Evolutionary conservation across 345 rosid species (phyloP), one percentile per base, ranked within the genome.

Genomic region (Eucalyptus sp.): DNA sequence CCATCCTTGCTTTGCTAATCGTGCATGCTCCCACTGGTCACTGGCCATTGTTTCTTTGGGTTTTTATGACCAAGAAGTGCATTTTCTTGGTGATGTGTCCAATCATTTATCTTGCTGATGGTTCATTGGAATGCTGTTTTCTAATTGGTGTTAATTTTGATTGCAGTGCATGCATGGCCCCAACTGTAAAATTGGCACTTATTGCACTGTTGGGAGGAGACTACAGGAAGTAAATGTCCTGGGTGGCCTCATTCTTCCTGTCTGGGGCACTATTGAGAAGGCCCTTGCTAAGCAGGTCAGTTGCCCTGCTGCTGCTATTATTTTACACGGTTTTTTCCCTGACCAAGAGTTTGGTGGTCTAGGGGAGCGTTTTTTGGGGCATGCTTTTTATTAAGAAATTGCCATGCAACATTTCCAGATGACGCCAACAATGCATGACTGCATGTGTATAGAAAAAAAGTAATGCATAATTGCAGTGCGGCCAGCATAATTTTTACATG

Each of bases 151-250:
- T 76, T 76, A 76, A 37, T 37, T 76, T 52, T 84, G 86, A 85
- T 62, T 92, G 93, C 96, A 97, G 99, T 98, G 99, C 91, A 98
- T 98, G 99, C 99, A 98, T 90, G 99, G 99, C 49, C 98, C 97
- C 81, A 98, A 97, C 86, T 97, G 99, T 93, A 97, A 95, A 92
- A 93, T 98, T 11, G 98, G 96, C 29, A 95, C 92, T 89, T 97
- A 92, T 90, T 98, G 99, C 93, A 96, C 99, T 2, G 99, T 98
- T 88, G 99, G 99, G n/a, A 90, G 98, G 92, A 93, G 99, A 93
- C 91, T 94, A 89, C 99, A 98, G 86, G 99, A 96, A 95, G 98
- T 98, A 43, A 95, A 95, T 87, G 96, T 98, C 90, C 94, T 98
- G 91, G 99, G 99, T 87, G 99, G 99, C 87, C 96, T 98, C 87